Base-by-base conservation (phyloP, 257 asterid species). In the Linderniella brevidens region DNA sequence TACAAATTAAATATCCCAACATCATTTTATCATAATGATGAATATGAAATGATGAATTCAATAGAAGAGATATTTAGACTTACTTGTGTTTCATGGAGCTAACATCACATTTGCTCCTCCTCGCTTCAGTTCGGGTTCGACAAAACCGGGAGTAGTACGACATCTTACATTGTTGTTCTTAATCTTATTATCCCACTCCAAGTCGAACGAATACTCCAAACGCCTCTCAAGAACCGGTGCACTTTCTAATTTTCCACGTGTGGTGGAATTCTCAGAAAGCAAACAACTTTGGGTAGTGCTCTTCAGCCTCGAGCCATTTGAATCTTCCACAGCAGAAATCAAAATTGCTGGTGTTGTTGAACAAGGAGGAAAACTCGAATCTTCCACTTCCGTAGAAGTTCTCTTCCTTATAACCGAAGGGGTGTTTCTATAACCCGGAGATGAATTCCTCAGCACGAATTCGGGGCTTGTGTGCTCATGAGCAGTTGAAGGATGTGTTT, bases 361-460 rank as follows among this genome's bases (percentile, higher is more conserved):
- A 2, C 32, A 25, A n/a, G n/a, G n/a, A n/a, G n/a, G n/a, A n/a
- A n/a, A n/a, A n/a, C n/a, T n/a, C 11, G 56, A 62, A 58, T 57
- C 46, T 15, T 45, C 64, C 6, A 43, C 38, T 52, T 66, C 55
- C 58, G 42, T 57, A 12, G 35, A 41, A 47, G 41, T 14, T 55
- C 44, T 76, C 80, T 53, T 77, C 40, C 85, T 70, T 49, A 82
- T 70, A 35, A 82, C 76, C 49, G 92, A 79, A 36, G 94, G 94
- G 39, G 75, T 79, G 46, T 72, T 59, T 65, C 65, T 72, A 64
- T 79, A 79, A 68, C 75, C 69, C 71, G 58, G 50, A 13, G 88
- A 85, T 0, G 88, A 83, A 64, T 62, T 71, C 63, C 75, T 83
- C 70, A 77, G 57, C 60, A 72, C 17, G 54, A 72, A 72, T 42